phyloP scores from a whole-genome alignment of 768 basidiomycete species.

The Boletus barrowsii region DNA sequence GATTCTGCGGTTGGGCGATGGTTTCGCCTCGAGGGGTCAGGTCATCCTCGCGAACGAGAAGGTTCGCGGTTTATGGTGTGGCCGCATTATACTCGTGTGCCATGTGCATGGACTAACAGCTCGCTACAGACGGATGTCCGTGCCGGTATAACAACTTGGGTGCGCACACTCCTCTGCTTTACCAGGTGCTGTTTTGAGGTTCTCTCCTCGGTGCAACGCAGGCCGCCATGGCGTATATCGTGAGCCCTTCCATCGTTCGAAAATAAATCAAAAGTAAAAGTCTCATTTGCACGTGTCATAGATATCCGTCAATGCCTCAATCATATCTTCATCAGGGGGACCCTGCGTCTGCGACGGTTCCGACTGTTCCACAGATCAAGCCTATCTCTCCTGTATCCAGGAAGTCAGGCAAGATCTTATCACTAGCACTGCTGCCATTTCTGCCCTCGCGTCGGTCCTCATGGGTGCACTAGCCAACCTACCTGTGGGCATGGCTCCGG shows the following conservation, averaged over 20 bases:
- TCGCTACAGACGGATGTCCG: slow-evolving; percentile 64
- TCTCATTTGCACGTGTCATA: slow-evolving; percentile 24
- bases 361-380: slow-evolving; percentile 53
- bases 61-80: slow-evolving; percentile 60
- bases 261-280: fast-evolving
- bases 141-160: slow-evolving; percentile 81
- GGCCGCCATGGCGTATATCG: slow-evolving; percentile 86
- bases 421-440: slow-evolving; percentile 75
- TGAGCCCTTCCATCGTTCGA: slow-evolving; percentile 30
- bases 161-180: slow-evolving; percentile 32
- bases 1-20: slow-evolving; percentile 51
- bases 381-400: slow-evolving; percentile 55
- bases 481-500: slow-evolving; percentile 88
- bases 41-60: slow-evolving; percentile 55
- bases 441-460: slow-evolving; percentile 70
- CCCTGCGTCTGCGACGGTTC: slow-evolving; percentile 70
- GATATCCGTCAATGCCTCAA: slow-evolving; percentile 85
- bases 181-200: slow-evolving; percentile 3
- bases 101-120: slow-evolving; percentile 6
- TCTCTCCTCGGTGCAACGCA: slow-evolving; percentile 21
- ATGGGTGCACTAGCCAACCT: slow-evolving; percentile 86
- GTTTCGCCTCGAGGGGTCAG: slow-evolving; percentile 73
- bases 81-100: slow-evolving; percentile 14
- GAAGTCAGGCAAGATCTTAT: slow-evolving; percentile 75
- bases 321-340: slow-evolving; percentile 73